These are phyloP conservation scores for Lentinus brumalis DNA, from an alignment of 768 basidiomycete genomes.

Conservation along the genomic window DNA sequence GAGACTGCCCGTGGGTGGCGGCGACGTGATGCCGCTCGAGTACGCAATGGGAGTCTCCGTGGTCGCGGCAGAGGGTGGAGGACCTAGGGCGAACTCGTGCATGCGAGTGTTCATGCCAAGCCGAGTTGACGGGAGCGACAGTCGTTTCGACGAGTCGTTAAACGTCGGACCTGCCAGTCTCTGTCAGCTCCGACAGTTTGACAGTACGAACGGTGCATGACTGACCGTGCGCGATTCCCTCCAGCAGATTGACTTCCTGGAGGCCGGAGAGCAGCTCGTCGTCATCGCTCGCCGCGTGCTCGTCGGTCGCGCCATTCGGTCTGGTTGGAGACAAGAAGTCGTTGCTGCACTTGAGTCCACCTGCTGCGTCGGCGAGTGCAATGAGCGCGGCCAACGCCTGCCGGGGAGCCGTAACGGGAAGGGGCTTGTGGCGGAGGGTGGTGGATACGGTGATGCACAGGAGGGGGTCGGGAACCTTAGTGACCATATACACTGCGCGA, in stretches of 20 bases:
- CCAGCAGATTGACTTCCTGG: constrained; percentile 68
- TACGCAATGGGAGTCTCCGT: constrained; percentile 52
- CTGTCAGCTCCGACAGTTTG: too few relatives aligned
- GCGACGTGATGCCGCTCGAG: constrained; percentile 38
- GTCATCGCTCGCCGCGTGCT: constrained; percentile 34
- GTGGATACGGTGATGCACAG: constrained; percentile 82
- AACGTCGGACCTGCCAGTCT: constrained; percentile 47
- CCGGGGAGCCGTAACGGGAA: constrained; percentile 46
- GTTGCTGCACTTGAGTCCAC: constrained; percentile 22
- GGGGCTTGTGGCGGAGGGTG: constrained; percentile 83
- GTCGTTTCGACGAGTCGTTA: constrained; percentile 23
- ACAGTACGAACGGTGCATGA: constrained; percentile 7
- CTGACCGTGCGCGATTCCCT: constrained; percentile 67
- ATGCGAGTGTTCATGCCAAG: constrained; percentile 69
- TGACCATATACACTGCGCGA: constrained; percentile 67
- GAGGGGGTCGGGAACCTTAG: constrained; percentile 70
- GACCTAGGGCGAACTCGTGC: constrained; percentile 61
- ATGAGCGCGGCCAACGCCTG: constrained; percentile 37
- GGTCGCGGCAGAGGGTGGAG: constrained; percentile 48
- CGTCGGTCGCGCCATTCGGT: constrained; percentile 27
- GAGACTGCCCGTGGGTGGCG: background rate
- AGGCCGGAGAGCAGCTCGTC: constrained; percentile 49
- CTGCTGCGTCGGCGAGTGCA: constrained; percentile 34
- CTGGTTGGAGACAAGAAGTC: constrained; percentile 31
- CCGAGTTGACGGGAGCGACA: constrained; percentile 68